Evolutionary conservation across 257 asterid species (phyloP).

Genomic region (Fraxinus cuspidata): DNA sequence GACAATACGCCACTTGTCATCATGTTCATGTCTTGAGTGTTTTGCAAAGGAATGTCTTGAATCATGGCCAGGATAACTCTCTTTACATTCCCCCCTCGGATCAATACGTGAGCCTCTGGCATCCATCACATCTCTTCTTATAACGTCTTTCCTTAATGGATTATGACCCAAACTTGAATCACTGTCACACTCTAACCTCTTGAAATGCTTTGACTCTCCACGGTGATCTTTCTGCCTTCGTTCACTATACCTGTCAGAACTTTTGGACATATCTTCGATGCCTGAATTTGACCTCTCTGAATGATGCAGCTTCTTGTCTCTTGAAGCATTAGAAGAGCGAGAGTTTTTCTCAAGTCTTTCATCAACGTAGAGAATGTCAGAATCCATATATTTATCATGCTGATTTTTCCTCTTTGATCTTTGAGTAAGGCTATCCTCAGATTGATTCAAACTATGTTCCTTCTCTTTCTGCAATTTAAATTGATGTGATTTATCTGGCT

Average conservation of each 20-base stretch:
- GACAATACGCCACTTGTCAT: constrained; percentile 33
- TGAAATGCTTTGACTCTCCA: constrained; percentile 48
- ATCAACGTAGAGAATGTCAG: constrained; percentile 33
- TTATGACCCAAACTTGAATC: constrained; percentile 52
- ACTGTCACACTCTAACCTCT: constrained; percentile 44
- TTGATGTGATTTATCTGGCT: constrained; percentile 39
- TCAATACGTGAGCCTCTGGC: constrained; percentile 33
- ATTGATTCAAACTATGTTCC: constrained; percentile 43
- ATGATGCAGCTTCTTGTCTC: constrained; percentile 46
- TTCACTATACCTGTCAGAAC: constrained; percentile 45
- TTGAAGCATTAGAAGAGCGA: constrained; percentile 34
- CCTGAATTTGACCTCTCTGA: constrained; percentile 54
- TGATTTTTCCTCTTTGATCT: constrained; percentile 39
- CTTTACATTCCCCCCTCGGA: constrained; percentile 27
- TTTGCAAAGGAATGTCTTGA: constrained; percentile 22
- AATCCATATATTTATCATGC: constrained; percentile 35
- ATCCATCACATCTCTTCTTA: constrained; percentile 32
- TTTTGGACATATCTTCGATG: constrained; percentile 38
- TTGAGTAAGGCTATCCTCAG: constrained; percentile 50
- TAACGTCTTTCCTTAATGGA: constrained; percentile 34
- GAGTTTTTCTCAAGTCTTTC: constrained; percentile 46
- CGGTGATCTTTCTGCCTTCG: constrained; percentile 45
- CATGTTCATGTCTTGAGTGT: constrained; percentile 18
- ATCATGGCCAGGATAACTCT: constrained; percentile 32
- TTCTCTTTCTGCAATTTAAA: constrained; percentile 33